Evolutionary conservation across 345 rosid genomes (phyloP).

Genomic region (Excoecaria cochinchinensis): DNA sequence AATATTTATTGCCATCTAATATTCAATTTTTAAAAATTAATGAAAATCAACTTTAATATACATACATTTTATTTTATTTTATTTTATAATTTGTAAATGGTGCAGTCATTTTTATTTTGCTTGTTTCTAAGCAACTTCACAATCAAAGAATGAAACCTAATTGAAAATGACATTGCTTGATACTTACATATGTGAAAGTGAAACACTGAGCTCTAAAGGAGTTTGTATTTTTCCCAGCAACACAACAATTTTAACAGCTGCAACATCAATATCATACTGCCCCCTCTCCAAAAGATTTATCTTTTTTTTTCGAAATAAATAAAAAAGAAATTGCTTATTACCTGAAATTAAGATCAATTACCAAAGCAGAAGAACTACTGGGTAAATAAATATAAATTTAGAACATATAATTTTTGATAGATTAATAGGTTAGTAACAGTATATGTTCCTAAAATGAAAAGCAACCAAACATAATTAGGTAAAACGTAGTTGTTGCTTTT

Average conservation of each 20-base stretch:
- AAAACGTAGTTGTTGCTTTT: slow-evolving; percentile 53
- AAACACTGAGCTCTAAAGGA: slow-evolving; percentile 20
- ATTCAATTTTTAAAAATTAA: not conserved
- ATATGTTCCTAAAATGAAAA: slow-evolving; percentile 27
- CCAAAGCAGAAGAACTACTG: slow-evolving; percentile 28
- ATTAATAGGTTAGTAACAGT: slow-evolving; percentile 8
- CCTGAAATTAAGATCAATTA: not conserved
- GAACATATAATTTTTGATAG: slow-evolving; percentile 4
- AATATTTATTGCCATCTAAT: not conserved
- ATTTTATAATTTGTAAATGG: not conserved
- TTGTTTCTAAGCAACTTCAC: slow-evolving; percentile 9
- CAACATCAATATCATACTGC: slow-evolving; percentile 20
- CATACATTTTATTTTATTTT: not conserved
- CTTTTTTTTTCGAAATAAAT: not conserved
- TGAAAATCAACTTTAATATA: not conserved
- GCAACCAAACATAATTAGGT: slow-evolving; percentile 47
- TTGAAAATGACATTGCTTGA: slow-evolving; percentile 40
- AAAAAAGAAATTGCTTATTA: not conserved
- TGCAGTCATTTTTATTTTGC: not conserved
- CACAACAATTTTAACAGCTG: slow-evolving; percentile 28
- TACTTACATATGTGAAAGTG: slow-evolving; percentile 27
- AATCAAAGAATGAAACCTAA: slow-evolving; percentile 22
- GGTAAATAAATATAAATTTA: slow-evolving; percentile 17
- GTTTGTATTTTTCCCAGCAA: slow-evolving; percentile 19
- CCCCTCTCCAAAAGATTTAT: not conserved